Percentiles rank a stretch among this genome's conserved stretches.
phyloP scores from a whole-genome alignment of 2,329 filamentous ascomycete genomes.

The Trichoderma semiorbis region DNA sequence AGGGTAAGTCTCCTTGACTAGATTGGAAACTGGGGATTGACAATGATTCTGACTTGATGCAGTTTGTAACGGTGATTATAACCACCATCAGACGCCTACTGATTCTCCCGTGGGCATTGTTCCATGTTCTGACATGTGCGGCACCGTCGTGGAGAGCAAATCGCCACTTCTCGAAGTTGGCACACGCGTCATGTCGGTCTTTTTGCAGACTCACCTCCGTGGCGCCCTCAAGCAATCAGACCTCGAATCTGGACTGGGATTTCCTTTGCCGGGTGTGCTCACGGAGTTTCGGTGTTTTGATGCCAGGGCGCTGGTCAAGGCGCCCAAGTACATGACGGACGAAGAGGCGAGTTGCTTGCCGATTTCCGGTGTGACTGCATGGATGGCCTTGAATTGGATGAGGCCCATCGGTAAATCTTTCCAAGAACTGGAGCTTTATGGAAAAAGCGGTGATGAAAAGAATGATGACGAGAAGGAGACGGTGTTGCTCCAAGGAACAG shows the following conservation, averaged over 20 bases:
- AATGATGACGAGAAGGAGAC: conserved; percentile 33
- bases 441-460: background rate
- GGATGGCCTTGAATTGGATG: conserved; percentile 63
- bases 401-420: conserved; percentile 48
- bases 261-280: conserved; percentile 57
- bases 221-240: conserved; percentile 57
- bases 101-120: conserved; percentile 42
- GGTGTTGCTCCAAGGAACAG: conserved; percentile 53
- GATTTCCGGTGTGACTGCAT: conserved; percentile 60
- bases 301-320: conserved; percentile 51
- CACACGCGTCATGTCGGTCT: conserved; percentile 65
- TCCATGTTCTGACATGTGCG: conserved; percentile 69
- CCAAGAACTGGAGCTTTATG: conserved; percentile 19
- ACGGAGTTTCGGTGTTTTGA: conserved; percentile 59
- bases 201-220: conserved; percentile 54
- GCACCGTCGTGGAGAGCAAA: conserved; percentile 47
- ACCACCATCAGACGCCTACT: conserved; percentile 47
- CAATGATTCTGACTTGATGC: background rate
- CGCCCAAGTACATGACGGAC: conserved; percentile 54
- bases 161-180: conserved; percentile 46
- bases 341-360: conserved; percentile 60
- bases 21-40: background rate
- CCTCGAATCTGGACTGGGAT: conserved; percentile 56
- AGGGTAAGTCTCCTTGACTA: conserved; percentile 33
- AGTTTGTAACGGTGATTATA: conserved; percentile 66